These are phyloP conservation scores for Malassezia dermatis DNA, from an alignment of 1,284 basidiomycete species.

Conservation along the genomic window DNA sequence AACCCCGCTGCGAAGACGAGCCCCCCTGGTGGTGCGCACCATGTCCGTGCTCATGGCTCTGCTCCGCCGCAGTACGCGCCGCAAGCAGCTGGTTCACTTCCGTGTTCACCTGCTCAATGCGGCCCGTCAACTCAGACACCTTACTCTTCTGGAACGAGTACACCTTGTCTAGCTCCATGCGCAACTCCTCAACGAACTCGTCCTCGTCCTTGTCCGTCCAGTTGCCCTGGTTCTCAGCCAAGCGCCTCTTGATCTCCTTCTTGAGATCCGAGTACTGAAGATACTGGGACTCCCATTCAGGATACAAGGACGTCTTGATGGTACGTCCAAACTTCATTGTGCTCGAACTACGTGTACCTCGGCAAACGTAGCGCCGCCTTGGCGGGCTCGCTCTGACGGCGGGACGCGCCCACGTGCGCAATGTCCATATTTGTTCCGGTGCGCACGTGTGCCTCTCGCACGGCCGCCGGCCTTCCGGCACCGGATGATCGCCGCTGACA, in stretches of 20 bases:
- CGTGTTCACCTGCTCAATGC: conserved; percentile 44
- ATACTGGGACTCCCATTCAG: conserved; percentile 46
- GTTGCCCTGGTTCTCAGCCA: conserved; percentile 38
- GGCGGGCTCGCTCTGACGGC: background rate
- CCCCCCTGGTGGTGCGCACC: background rate
- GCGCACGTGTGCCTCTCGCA: background rate
- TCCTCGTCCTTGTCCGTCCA: conserved; percentile 48
- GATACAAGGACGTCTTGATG: conserved; percentile 47
- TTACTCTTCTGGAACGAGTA: conserved; percentile 88
- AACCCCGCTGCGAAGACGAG: background rate
- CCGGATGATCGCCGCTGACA: background rate
- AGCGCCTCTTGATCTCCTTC: conserved; percentile 46
- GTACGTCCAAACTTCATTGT: conserved; percentile 48
- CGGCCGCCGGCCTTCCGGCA: background rate
- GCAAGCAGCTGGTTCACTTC: conserved; percentile 45
- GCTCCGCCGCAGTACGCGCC: conserved; percentile 14
- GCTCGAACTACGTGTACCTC: background rate
- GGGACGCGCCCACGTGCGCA: background rate
- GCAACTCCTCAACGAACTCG: conserved; percentile 53
- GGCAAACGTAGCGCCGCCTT: background rate
- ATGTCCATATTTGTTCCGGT: background rate
- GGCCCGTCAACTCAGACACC: conserved; percentile 47
- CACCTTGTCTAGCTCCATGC: conserved; percentile 84
- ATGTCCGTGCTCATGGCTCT: background rate
- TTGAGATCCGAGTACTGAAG: conserved; percentile 47